phyloP scores from a whole-genome alignment of 345 rosid species.

The Sisymbrium irio region DNA sequence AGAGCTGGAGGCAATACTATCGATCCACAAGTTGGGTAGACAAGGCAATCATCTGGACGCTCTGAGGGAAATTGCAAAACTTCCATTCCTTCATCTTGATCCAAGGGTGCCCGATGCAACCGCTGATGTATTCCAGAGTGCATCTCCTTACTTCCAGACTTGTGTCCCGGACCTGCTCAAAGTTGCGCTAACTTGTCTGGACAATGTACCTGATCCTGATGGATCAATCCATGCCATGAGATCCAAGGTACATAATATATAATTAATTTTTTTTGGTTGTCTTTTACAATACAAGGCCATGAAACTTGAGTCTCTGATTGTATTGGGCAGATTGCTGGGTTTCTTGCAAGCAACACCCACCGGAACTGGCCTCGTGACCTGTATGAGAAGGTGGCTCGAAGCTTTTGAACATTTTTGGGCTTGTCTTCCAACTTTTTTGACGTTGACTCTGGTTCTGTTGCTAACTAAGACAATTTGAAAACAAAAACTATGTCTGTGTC shows the following conservation, averaged over 20 bases:
- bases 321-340: slow-evolving; percentile 69
- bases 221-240: slow-evolving; percentile 90
- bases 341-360: slow-evolving; percentile 79
- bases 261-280: not conserved
- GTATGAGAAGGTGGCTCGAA: slow-evolving; percentile 72
- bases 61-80: slow-evolving; percentile 85
- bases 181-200: slow-evolving; percentile 79
- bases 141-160: slow-evolving; percentile 79
- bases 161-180: slow-evolving; percentile 88
- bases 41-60: slow-evolving; percentile 74
- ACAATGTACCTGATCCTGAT: slow-evolving; percentile 81
- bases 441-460: not conserved
- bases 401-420: slow-evolving; percentile 50
- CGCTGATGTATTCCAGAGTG: slow-evolving; percentile 52
- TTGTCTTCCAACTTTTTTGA: not conserved
- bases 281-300: not conserved
- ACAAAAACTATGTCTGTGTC: not conserved
- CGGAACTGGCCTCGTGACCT: slow-evolving; percentile 91
- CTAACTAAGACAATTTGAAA: not conserved
- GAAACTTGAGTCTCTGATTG: slow-evolving; percentile 9
- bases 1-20: slow-evolving; percentile 92
- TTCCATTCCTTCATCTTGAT: slow-evolving; percentile 86
- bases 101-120: slow-evolving; percentile 68
- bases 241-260: slow-evolving; percentile 61
- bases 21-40: slow-evolving; percentile 69